Evolutionary conservation across 139 green algal genomes (phyloP).

Genomic region (Monoraphidium neglectum): DNA sequence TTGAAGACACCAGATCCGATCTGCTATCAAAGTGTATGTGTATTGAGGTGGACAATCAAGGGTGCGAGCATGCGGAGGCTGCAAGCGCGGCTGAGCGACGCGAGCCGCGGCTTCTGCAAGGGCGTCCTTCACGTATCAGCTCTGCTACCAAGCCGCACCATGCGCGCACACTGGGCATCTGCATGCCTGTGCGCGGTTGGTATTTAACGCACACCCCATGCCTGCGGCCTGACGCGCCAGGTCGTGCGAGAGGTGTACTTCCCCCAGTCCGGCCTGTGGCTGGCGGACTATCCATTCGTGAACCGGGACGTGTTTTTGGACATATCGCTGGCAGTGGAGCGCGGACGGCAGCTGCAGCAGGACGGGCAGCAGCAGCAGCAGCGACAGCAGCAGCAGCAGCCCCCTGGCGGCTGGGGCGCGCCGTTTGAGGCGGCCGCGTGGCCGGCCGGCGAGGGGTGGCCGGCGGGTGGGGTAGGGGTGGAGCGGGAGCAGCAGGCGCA

Average conservation of each 20-base stretch:
- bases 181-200: background rate
- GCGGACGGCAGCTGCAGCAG: constrained; percentile 37
- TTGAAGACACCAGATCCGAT: too few species aligned
- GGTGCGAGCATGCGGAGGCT: too few species aligned
- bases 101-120: too few species aligned
- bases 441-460: too few species aligned
- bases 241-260: constrained; percentile 86
- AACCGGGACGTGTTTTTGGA: constrained; percentile 71
- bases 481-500: background rate
- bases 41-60: too few species aligned
- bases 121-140: too few species aligned
- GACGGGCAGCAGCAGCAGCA: background rate
- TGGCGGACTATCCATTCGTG: constrained; percentile 81
- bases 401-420: too few species aligned
- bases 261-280: constrained; percentile 75
- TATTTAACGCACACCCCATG: background rate
- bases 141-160: too few species aligned
- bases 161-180: too few species aligned
- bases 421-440: too few species aligned
- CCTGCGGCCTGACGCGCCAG: constrained; percentile 28
- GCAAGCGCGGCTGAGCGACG: too few species aligned
- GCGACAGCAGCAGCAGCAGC: constrained; percentile 8
- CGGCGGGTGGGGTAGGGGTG: background rate
- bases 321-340: constrained; percentile 66
- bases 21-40: too few species aligned